Percentiles rank a stretch among this genome's conserved stretches.
Conservation (phyloP, 2,329 filamentous ascomycete genomes). For the Thelonectria discophora region DNA sequence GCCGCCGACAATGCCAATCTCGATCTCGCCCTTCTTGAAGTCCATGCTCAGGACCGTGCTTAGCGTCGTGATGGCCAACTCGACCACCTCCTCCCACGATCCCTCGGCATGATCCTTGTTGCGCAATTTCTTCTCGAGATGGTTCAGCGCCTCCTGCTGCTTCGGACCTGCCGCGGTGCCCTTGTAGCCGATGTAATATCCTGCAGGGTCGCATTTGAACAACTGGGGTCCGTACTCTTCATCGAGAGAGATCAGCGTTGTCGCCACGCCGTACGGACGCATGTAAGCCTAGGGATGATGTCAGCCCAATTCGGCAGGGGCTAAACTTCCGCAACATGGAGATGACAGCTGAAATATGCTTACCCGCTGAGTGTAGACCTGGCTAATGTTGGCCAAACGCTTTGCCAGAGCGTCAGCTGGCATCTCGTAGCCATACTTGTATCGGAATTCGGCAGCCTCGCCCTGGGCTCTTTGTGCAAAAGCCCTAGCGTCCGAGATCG, state of each 20-base stretch:
- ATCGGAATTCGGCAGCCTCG: slow-evolving; percentile 96
- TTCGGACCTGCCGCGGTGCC: slow-evolving; percentile 96
- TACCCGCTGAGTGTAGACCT: slow-evolving; percentile 98
- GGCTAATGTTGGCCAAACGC: slow-evolving; percentile 97
- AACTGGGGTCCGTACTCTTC: slow-evolving; percentile 91
- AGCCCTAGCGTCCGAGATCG: slow-evolving; percentile 95
- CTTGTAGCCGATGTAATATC: slow-evolving; percentile 99
- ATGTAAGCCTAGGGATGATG: slow-evolving; percentile 77
- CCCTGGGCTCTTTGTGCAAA: slow-evolving; percentile 92
- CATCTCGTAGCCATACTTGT: slow-evolving; percentile 99
- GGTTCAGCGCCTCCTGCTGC: slow-evolving; percentile 98
- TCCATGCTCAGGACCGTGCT: slow-evolving; percentile 98
- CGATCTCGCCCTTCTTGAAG: slow-evolving; percentile 99
- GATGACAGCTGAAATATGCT: slow-evolving; percentile 40
- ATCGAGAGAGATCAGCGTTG: slow-evolving; percentile 93
- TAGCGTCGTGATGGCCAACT: slow-evolving; percentile 93
- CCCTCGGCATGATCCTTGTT: slow-evolving; percentile 96
- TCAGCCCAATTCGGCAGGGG: slow-evolving; percentile 43
- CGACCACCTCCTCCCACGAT: slow-evolving; percentile 96
- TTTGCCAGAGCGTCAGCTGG: slow-evolving; percentile 96
- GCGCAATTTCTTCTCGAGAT: slow-evolving; percentile 99
- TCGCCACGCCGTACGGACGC: slow-evolving; percentile 95
- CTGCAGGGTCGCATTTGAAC: slow-evolving; percentile 98
- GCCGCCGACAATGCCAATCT: slow-evolving; percentile 96
- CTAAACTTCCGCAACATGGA: slow-evolving; percentile 16